Evolutionary conservation across 768 basidiomycete species (phyloP).

Genomic region (Pleurotus tuoliensis): DNA sequence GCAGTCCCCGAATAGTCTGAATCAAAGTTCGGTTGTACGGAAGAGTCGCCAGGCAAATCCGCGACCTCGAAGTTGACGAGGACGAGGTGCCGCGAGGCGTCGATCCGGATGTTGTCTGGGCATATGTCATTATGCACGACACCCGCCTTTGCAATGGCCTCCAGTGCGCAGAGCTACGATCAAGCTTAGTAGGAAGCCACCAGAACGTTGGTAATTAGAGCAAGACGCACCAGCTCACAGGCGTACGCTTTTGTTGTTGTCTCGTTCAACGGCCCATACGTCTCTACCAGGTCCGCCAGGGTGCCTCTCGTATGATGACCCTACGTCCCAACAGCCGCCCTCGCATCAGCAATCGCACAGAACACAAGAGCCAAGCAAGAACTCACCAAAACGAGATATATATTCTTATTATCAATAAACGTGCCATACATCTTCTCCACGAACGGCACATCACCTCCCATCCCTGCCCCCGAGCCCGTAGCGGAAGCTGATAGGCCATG

Average conservation of each 20-base stretch:
- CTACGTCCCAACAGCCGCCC: not conserved
- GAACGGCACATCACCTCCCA: not conserved
- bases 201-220: not conserved
- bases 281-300: conserved; percentile 1
- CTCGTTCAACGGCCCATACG: not conserved
- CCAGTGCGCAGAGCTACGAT: conserved; percentile 36
- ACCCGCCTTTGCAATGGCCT: conserved; percentile 37
- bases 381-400: conserved; percentile 1
- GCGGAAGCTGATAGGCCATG: not conserved
- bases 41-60: conserved; percentile 16
- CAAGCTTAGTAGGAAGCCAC: not conserved
- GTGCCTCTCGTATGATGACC: not conserved
- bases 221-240: not conserved
- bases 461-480: not conserved
- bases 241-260: not conserved
- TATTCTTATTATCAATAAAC: conserved; percentile 3
- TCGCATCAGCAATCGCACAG: not conserved
- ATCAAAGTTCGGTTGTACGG: conserved; percentile 11
- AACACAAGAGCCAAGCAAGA: not conserved
- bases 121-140: conserved; percentile 45
- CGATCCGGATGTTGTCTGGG: conserved; percentile 42
- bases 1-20: not conserved
- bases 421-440: conserved; percentile 6
- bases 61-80: conserved; percentile 40
- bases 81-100: conserved; percentile 41